Base-by-base conservation (phyloP, 2,329 filamentous ascomycete genomes). In the Penicillium sp. region DNA sequence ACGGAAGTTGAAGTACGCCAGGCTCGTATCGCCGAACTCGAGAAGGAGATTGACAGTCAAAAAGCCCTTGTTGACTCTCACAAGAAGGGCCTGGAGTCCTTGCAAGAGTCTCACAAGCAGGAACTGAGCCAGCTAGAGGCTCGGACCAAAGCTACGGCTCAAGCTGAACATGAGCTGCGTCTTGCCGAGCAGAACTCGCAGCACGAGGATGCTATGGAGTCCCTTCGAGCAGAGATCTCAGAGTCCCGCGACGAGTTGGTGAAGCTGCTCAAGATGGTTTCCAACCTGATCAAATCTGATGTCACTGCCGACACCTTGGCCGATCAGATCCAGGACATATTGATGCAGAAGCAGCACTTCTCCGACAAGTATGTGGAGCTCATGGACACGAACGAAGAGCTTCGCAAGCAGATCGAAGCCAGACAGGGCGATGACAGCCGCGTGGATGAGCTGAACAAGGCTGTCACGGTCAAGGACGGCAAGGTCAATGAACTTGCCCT, bases 201-300 rank as follows among this genome's bases (percentile, higher is more conserved):
- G 41, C 86, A 91, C 70, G 86, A 88, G 65, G 79, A 84, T 64
- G 79, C 85, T 0, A 78, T 90, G 62, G 84, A 84, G 73, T 73
- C 79, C 53, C 78, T 92, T 45, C 86, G 90, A 72, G 76, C 80
- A 31, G 88, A 91, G 48, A 85, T 91, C 38, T 78, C 83, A 1
- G 85, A 88, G 62, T 88, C 88, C n/a, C 85, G 87, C 35, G 85
- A 90, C 56, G 86, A 90, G 60, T 79, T 92, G 48, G 83, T 84
- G 70, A 88, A 86, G 71, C 82, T 90, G 48, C 87, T 89, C 19
- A 84, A 84, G 2, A 86, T 88, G 68, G 86, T 92, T 35, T 75
- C 76, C 2, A 62, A 67, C 15, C 67, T 79, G 6, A 69, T 79
- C 44, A 74, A 75, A 45, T 72, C 56, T 81, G 88, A 60, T 81